Evolutionary conservation across 441 rosid species (phyloP).

Genomic region (Croton laevigatus): DNA sequence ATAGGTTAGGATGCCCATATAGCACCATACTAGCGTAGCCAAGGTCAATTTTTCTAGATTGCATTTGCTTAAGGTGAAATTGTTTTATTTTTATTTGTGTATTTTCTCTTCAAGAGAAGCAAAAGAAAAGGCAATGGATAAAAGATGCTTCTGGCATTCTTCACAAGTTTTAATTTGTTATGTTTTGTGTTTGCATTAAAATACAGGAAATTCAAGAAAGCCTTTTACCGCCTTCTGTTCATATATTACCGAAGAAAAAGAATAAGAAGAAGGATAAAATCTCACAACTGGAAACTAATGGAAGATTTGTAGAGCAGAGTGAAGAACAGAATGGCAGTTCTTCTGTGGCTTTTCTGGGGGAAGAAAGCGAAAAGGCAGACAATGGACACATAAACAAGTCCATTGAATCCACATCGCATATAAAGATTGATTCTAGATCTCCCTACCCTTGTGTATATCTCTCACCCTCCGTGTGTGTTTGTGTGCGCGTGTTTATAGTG

Average conservation of each 20-base stretch:
- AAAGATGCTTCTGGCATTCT: neutral
- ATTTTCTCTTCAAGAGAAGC: neutral
- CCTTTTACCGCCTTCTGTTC: slow-evolving; percentile 26
- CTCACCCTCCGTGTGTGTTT: neutral
- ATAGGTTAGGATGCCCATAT: neutral
- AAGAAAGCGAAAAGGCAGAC: slow-evolving; percentile 26
- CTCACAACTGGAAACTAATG: slow-evolving; percentile 39
- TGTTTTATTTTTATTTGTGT: neutral
- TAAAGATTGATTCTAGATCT: slow-evolving; percentile 33
- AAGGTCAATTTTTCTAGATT: neutral
- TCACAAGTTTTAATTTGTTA: neutral
- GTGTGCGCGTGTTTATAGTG: neutral
- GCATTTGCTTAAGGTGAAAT: neutral
- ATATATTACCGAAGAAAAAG: slow-evolving; percentile 18
- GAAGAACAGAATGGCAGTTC: slow-evolving; percentile 23
- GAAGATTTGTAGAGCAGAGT: slow-evolving; percentile 34
- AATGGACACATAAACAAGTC: slow-evolving; percentile 20
- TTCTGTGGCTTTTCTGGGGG: slow-evolving; percentile 14
- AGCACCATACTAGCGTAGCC: neutral
- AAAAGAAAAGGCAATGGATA: neutral
- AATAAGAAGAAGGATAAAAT: slow-evolving; percentile 32
- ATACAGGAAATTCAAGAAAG: slow-evolving; percentile 26
- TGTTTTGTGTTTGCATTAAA: neutral
- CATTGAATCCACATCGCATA: slow-evolving; percentile 17
- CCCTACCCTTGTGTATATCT: slow-evolving; percentile 43